Percentiles rank a stretch among this genome's conserved stretches.
phyloP scores from a whole-genome alignment of 129 eudicot genomes.

The Artemisia annua region DNA sequence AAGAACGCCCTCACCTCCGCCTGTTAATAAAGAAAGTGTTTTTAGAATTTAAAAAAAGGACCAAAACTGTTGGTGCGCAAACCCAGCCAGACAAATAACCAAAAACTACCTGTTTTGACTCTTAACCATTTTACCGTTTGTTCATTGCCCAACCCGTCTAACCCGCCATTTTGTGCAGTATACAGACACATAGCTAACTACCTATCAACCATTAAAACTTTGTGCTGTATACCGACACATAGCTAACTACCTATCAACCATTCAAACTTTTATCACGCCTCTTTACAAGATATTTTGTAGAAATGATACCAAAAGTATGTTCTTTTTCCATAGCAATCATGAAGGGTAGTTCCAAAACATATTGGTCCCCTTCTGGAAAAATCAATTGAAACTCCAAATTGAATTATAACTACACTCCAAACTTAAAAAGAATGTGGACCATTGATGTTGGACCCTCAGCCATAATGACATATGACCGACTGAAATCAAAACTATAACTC shows the following conservation, averaged over 20 bases:
- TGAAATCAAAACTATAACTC: neutral
- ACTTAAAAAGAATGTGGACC: neutral
- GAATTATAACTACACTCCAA: conserved; percentile 15
- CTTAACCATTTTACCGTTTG: no score
- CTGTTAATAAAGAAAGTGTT: conserved; percentile 25
- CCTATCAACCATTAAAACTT: neutral
- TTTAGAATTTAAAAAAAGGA: no score
- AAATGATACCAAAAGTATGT: neutral
- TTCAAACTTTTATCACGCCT: neutral
- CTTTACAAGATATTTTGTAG: conserved; percentile 3
- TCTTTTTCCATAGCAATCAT: neutral
- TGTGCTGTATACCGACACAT: neutral
- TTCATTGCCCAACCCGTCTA: no score
- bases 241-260: neutral
- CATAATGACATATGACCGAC: neutral
- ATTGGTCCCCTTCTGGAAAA: conserved; percentile 9
- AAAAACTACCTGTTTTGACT: no score
- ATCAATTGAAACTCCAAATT: neutral
- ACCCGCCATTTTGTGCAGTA: no score
- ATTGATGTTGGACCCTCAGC: conserved; percentile 8
- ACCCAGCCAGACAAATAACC: no score
- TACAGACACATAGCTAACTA: neutral
- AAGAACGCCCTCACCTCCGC: conserved; percentile 91
- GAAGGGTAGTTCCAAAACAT: conserved; percentile 17
- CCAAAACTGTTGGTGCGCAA: no score